These are phyloP conservation scores for Phalaenopsis equestris DNA, from an alignment of 106 monocot genomes.

Conservation along the genomic window DNA sequence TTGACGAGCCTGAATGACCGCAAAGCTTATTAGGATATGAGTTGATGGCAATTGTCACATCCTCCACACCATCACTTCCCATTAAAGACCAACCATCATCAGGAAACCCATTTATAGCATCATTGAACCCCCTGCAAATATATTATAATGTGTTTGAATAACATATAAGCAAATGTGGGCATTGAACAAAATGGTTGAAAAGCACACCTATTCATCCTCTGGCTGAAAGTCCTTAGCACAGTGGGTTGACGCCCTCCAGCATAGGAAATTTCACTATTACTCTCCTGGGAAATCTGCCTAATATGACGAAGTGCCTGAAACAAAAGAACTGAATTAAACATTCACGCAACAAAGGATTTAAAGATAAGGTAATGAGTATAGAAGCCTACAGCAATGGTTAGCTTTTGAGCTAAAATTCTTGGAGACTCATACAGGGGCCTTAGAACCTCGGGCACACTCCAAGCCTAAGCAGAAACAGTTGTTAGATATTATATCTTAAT, in stretches of 20 bases:
- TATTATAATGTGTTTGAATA: neutral
- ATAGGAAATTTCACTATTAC: conserved; percentile 56
- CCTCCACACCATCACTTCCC: conserved; percentile 48
- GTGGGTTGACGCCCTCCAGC: conserved; percentile 71
- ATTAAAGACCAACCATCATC: conserved; percentile 48
- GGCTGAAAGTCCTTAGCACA: conserved; percentile 60
- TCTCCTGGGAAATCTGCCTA: conserved; percentile 66
- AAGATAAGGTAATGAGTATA: neutral
- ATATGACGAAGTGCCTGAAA: conserved; percentile 72
- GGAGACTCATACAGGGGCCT: conserved; percentile 81
- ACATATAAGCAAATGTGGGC: neutral
- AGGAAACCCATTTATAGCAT: conserved; percentile 62
- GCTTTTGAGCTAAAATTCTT: conserved; percentile 71
- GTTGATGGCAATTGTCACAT: conserved; percentile 47
- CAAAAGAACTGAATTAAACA: neutral
- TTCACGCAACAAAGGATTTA: neutral
- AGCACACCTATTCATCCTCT: conserved; percentile 59
- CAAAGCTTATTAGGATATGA: conserved; percentile 35
- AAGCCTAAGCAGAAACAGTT: conserved; percentile 37
- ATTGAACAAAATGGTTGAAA: neutral
- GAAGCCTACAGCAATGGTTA: conserved; percentile 64
- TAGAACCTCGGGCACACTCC: conserved; percentile 85
- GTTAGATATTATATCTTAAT: neutral
- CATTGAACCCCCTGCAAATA: conserved; percentile 51
- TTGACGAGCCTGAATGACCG: conserved; percentile 17